phyloP scores from a whole-genome alignment of 768 basidiomycete species.

The Mrakia hoshinonis region DNA sequence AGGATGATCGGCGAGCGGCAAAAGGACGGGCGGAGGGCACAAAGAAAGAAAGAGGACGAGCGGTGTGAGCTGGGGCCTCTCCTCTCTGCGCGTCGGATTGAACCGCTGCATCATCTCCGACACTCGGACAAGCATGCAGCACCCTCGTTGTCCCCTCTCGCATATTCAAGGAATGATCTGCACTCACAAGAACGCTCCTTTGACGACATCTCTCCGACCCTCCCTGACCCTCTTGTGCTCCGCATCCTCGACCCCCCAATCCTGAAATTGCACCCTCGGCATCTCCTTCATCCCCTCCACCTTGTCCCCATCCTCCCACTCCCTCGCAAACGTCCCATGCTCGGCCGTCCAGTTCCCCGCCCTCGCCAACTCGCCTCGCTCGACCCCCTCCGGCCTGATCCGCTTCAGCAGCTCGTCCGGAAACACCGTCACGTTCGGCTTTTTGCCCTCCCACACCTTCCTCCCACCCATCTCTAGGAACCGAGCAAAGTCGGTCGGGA shows the following conservation, averaged over 20 bases:
- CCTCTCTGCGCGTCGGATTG: too few species aligned
- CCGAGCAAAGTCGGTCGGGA: constrained; percentile 1
- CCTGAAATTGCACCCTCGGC: constrained; percentile 17
- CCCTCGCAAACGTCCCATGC: constrained; percentile 9
- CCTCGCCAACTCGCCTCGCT: neutral
- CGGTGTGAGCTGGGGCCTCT: too few species aligned
- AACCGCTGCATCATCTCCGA: too few species aligned
- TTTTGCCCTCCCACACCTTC: too few species aligned
- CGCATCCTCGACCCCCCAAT: neutral
- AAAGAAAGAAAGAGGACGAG: neutral
- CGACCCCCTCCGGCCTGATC: neutral
- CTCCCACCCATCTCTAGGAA: neutral
- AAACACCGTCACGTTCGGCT: neutral
- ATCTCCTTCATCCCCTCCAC: neutral
- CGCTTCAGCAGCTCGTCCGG: neutral
- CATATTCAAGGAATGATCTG: too few species aligned
- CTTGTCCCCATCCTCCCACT: neutral
- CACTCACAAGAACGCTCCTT: constrained; percentile 33
- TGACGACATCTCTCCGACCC: constrained; percentile 31
- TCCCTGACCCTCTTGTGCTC: constrained; percentile 22
- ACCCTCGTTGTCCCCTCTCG: too few species aligned
- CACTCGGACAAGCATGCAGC: too few species aligned
- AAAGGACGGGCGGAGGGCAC: neutral
- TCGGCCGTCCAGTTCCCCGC: constrained; percentile 22
- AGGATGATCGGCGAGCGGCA: neutral